A percentile compares a stretch with the other conserved stretches of the same genome.
Evolutionary conservation across 768 basidiomycete species (phyloP).

Genomic region (Rhodotorula sphaerocarpa): DNA sequence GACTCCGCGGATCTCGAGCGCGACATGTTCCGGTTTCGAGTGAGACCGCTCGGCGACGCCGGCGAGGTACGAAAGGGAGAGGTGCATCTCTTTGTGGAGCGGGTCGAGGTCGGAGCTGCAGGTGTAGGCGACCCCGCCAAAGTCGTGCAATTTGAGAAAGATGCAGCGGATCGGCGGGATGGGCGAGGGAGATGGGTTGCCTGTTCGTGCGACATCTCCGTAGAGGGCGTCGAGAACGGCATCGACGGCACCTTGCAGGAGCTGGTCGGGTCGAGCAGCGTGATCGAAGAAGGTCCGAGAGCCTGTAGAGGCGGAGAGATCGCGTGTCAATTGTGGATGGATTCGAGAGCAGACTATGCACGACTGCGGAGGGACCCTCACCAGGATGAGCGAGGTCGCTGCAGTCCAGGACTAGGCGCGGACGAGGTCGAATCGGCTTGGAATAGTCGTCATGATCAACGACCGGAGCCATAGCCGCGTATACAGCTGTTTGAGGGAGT

Average conservation of each 20-base stretch:
- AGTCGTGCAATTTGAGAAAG: conserved; percentile 40
- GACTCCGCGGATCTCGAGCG: conserved; percentile 62
- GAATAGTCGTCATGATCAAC: too few species aligned
- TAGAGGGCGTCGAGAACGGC: conserved; percentile 15
- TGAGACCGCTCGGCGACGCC: neutral
- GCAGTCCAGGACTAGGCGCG: too few species aligned
- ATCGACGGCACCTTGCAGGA: neutral
- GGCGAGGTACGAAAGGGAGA: conserved; percentile 60
- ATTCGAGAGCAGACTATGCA: too few species aligned
- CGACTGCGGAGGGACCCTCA: too few species aligned
- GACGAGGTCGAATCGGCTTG: too few species aligned
- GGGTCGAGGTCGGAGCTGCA: conserved; percentile 48
- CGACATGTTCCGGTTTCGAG: conserved; percentile 43
- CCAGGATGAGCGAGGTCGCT: too few species aligned
- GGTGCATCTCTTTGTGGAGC: conserved; percentile 63
- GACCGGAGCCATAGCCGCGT: too few species aligned
- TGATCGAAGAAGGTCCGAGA: conserved; percentile 1
- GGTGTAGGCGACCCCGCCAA: conserved; percentile 66
- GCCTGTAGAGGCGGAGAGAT: neutral
- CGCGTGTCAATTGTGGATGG: too few species aligned
- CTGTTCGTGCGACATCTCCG: neutral
- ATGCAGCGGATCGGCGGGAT: conserved; percentile 26
- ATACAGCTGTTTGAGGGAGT: too few species aligned
- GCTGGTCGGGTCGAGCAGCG: neutral
- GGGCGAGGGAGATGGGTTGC: too few species aligned